Percentiles rank a stretch among this genome's conserved stretches.
phyloP scores from a whole-genome alignment of 2,329 filamentous ascomycete species.

The Ophiosphaerella herpotricha region DNA sequence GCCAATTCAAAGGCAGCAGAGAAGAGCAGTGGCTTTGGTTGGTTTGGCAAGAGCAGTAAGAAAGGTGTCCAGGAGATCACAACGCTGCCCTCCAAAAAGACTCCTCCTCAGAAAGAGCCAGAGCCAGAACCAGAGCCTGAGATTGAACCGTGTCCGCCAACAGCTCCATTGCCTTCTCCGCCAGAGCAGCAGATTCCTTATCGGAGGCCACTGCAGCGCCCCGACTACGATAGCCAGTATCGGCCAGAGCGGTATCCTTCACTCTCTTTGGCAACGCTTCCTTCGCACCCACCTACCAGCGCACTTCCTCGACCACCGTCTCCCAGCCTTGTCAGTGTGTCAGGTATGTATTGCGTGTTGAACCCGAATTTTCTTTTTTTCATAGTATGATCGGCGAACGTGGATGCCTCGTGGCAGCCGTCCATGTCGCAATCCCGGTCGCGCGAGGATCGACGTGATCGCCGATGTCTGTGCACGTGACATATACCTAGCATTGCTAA shows the following conservation, averaged over 20 bases:
- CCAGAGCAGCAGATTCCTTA: conserved; percentile 1
- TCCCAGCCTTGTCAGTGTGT: conserved; percentile 10
- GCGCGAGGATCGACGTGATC: conserved; percentile 4
- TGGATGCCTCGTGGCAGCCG: neutral
- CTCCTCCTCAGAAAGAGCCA: neutral
- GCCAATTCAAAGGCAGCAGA: conserved; percentile 17
- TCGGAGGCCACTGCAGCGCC: conserved; percentile 6
- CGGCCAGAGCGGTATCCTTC: conserved; percentile 14
- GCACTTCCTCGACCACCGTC: conserved; percentile 24
- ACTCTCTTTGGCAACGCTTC: conserved; percentile 15
- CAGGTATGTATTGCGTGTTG: conserved; percentile 23
- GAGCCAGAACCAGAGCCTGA: conserved; percentile 7
- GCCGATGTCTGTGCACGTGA: neutral
- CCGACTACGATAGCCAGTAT: conserved; percentile 5
- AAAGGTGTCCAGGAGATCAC: conserved; percentile 33
- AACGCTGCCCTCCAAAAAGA: conserved; percentile 17
- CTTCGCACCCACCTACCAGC: conserved; percentile 20
- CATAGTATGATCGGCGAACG: conserved; percentile 10
- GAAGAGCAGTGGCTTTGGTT: conserved; percentile 16
- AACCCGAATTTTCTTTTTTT: neutral
- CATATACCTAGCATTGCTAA: conserved; percentile 4
- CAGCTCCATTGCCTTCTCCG: conserved; percentile 11
- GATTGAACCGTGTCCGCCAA: conserved; percentile 13
- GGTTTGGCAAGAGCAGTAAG: conserved; percentile 26
- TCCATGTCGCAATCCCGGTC: neutral